Evolutionary conservation across 2,329 filamentous ascomycete species (phyloP), one percentile per base, ranked within the genome.

Genomic region (Paecilomyces sp.): DNA sequence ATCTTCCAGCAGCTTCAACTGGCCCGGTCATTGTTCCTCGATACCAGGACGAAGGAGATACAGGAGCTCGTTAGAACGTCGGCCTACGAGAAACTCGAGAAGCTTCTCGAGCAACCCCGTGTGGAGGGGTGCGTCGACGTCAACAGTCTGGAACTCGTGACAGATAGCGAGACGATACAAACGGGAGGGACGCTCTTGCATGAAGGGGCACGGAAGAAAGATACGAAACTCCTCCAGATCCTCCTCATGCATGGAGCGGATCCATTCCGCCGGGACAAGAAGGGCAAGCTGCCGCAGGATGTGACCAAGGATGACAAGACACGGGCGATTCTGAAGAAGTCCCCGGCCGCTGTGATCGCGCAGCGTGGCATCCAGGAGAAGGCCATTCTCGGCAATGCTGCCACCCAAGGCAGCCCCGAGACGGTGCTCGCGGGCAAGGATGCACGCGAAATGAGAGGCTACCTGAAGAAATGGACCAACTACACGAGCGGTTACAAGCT

Each of bases 401-500:
- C 80, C 13, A 79, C 84, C 28, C 80, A 86, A 15, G 80, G 82
- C 9, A 84, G 89, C 64, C 79, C 84, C 1, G 84, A 86, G 41
- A 74, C 74, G 55, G 79, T 81, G 15, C 75, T 85, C 60, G 89
- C 89, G 28, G 88, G 89, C 15, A 92, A 93, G 65, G 94, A 99
- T 70, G 89, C 90, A 18, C 85, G 92, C 55, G 93, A 97, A 76
- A 97, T 99, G 90, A 97, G 96, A 78, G 94, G 94, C 6, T 99
- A 97, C 73, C 81, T 99, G 59, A 97, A 97, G 78, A 99, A 99
- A 75, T 99, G 94, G 94, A 99, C 94, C 55, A 99, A 99, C 73
- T 99, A 99, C 73, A 92, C 93, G 24, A 92, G 90, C 71, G 94
- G 94, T 8, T 99, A 97, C 78, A 96, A 99, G 77, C 76, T 99